Percentiles rank a stretch among this genome's conserved stretches.
These are phyloP conservation scores for Neoascochyta sp. DNA, from an alignment of 2,329 filamentous ascomycete genomes.

Conservation along the genomic window DNA sequence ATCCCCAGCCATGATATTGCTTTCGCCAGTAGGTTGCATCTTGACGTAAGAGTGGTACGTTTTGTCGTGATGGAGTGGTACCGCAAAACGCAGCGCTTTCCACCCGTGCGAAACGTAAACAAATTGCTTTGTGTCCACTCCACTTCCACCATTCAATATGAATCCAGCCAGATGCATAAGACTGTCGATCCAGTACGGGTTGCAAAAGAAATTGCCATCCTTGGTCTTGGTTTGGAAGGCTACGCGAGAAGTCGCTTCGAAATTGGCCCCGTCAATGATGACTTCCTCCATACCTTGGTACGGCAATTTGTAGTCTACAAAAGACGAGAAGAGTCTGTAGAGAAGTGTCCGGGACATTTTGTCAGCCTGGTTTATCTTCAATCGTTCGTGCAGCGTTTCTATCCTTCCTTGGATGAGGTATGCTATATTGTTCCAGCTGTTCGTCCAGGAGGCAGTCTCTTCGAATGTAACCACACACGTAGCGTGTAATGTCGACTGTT, in stretches of 20 bases:
- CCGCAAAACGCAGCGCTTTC: slow-evolving; percentile 10
- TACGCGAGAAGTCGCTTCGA: neutral
- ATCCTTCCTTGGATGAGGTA: slow-evolving; percentile 33
- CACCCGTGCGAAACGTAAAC: slow-evolving; percentile 21
- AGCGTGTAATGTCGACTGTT: neutral
- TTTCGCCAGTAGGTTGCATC: slow-evolving; percentile 4
- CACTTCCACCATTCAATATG: slow-evolving; percentile 17
- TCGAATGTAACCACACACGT: neutral
- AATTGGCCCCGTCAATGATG: neutral
- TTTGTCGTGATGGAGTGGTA: slow-evolving; percentile 5
- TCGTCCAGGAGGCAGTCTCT: slow-evolving; percentile 6
- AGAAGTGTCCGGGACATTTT: neutral
- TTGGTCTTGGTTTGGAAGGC: neutral
- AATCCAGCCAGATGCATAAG: slow-evolving; percentile 13
- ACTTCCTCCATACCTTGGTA: slow-evolving; percentile 1
- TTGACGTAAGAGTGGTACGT: slow-evolving; percentile 8
- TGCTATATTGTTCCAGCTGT: slow-evolving; percentile 26
- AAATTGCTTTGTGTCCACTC: slow-evolving; percentile 5
- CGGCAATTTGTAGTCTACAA: neutral
- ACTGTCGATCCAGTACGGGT: slow-evolving; percentile 11
- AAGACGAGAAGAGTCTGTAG: neutral
- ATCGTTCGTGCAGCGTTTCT: slow-evolving; percentile 18
- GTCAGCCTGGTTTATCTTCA: neutral
- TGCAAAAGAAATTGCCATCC: slow-evolving; percentile 5
- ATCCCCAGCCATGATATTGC: slow-evolving; percentile 9